These are phyloP conservation scores for Camptophora hylomeconis DNA, from an alignment of 2,329 filamentous ascomycete species.

Conservation along the genomic window DNA sequence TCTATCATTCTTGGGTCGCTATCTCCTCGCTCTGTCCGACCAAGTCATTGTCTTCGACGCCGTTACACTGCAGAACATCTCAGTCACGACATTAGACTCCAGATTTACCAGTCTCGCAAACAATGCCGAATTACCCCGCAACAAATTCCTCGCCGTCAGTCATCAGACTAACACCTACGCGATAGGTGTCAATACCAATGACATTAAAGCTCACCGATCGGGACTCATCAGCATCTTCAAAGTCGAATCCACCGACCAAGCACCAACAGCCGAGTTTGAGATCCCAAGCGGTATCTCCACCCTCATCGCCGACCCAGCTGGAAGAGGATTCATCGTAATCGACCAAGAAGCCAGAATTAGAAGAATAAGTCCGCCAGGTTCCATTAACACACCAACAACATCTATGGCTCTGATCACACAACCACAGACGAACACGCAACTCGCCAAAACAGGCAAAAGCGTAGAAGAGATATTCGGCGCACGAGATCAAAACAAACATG, in stretches of 20 bases:
- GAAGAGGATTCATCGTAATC: slow-evolving; percentile 2
- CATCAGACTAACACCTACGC: slow-evolving; percentile 11
- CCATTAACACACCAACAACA: too few relatives aligned
- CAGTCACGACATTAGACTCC: slow-evolving; percentile 5
- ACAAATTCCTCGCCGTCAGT: slow-evolving; percentile 9
- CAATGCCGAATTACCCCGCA: slow-evolving; percentile 3
- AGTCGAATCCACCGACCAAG: not conserved
- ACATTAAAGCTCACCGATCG: not conserved
- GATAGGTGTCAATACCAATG: slow-evolving; percentile 5
- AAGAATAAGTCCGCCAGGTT: slow-evolving; percentile 2
- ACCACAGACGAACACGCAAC: too few relatives aligned
- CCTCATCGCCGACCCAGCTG: slow-evolving; percentile 3
- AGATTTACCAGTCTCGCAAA: slow-evolving; percentile 6
- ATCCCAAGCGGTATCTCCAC: not conserved
- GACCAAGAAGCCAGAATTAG: slow-evolving; percentile 1
- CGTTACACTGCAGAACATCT: slow-evolving; percentile 33
- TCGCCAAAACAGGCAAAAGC: too few relatives aligned
- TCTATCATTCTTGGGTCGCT: slow-evolving; percentile 59
- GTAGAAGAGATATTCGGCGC: too few relatives aligned
- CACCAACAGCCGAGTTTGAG: not conserved
- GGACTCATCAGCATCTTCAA: not conserved
- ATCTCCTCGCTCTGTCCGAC: slow-evolving; percentile 62
- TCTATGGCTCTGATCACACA: too few relatives aligned
- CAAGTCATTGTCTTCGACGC: slow-evolving; percentile 71
- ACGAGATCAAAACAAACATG: too few relatives aligned